Evolutionary conservation across 768 basidiomycete species (phyloP).

Genomic region (Lactifluus hygrophoroides): DNA sequence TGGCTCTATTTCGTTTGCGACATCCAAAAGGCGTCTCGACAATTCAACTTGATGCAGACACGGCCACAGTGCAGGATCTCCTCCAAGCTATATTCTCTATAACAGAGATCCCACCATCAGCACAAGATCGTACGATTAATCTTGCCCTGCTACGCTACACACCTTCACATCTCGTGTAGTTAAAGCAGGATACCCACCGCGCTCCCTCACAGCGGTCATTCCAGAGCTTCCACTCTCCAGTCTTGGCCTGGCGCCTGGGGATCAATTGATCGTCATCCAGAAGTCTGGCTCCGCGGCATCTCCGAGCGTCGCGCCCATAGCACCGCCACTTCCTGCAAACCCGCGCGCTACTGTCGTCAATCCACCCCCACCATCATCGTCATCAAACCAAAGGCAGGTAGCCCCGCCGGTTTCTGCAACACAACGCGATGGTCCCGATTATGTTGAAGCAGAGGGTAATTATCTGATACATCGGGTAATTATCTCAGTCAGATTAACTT

Average conservation of each 20-base stretch:
- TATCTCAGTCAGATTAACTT: constrained; percentile 8
- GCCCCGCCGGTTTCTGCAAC: constrained; percentile 20
- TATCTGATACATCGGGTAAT: constrained; percentile 67
- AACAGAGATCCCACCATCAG: constrained; percentile 64
- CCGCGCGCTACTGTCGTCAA: constrained; percentile 22
- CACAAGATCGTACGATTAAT: constrained; percentile 61
- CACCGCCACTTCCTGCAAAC: constrained; percentile 20
- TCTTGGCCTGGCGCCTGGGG: constrained; percentile 68
- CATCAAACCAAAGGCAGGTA: constrained; percentile 17
- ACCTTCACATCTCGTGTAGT: constrained; percentile 34
- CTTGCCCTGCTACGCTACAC: background rate
- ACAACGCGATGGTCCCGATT: constrained; percentile 38
- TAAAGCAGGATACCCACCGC: constrained; percentile 81
- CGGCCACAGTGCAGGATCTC: constrained; percentile 63
- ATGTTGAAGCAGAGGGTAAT: constrained; percentile 53
- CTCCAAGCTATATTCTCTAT: constrained; percentile 58
- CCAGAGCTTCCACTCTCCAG: constrained; percentile 69
- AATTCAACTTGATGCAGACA: constrained; percentile 54
- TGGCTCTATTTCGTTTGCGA: constrained; percentile 72
- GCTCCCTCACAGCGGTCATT: constrained; percentile 49
- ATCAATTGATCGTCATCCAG: constrained; percentile 76
- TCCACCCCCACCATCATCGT: constrained; percentile 20
- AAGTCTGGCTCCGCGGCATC: constrained; percentile 25
- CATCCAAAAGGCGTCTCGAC: constrained; percentile 81
- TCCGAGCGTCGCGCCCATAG: constrained; percentile 4